phyloP scores from a whole-genome alignment of 192 early-diverging fungal species.

The Backusella psychrophila region DNA sequence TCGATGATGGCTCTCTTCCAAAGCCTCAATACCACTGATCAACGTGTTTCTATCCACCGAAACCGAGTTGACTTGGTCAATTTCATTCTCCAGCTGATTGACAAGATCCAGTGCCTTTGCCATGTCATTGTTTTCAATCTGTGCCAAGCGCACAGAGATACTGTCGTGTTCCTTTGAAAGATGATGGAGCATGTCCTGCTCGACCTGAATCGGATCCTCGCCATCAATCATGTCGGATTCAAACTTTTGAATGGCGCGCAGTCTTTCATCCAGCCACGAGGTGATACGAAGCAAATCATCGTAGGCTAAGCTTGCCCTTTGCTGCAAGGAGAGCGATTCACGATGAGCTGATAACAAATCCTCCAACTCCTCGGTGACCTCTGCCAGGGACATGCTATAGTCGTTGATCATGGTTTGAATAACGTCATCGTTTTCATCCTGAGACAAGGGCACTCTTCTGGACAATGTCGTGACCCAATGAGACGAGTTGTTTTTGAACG shows the following conservation, averaged over 20 bases:
- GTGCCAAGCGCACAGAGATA: conserved; percentile 12
- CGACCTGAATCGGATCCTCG: conserved; percentile 5
- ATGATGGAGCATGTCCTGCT: conserved; percentile 19
- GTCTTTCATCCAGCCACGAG: conserved; percentile 30
- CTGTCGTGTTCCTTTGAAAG: conserved; percentile 27
- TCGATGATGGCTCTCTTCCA: conserved; percentile 13
- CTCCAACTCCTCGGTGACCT: conserved; percentile 26
- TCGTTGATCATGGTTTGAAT: conserved; percentile 22
- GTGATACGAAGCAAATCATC: conserved; percentile 31
- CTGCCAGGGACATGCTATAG: conserved; percentile 18
- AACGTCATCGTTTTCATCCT: neutral
- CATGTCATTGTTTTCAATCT: conserved; percentile 28
- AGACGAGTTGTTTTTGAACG: conserved; percentile 9
- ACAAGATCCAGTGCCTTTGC: conserved; percentile 19
- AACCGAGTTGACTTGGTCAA: conserved; percentile 25
- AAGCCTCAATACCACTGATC: conserved; percentile 17
- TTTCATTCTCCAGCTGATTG: conserved; percentile 20
- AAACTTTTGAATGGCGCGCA: conserved; percentile 7
- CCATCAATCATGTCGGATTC: neutral
- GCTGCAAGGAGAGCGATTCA: conserved; percentile 28
- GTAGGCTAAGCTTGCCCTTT: conserved; percentile 19
- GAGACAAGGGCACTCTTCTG: conserved; percentile 14
- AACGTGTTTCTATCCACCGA: conserved; percentile 30
- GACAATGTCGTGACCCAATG: conserved; percentile 10
- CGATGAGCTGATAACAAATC: conserved; percentile 25